Evolutionary conservation across 179 eudicot genomes (phyloP).

Genomic region (Heliamphora pulchella): DNA sequence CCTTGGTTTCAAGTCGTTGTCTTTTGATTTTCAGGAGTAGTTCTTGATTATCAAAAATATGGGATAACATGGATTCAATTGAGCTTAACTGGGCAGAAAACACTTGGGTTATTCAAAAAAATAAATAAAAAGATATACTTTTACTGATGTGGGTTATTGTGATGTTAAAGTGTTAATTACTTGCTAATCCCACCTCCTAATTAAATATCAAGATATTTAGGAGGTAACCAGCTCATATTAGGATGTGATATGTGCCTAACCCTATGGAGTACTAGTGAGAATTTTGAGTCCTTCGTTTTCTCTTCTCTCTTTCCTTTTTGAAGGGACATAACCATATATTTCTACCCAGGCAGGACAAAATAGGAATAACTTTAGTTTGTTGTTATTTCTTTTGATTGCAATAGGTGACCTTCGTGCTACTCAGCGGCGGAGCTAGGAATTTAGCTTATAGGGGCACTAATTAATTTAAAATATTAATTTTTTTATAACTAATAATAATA

Average conservation of each 20-base stretch:
- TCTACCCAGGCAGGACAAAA: neutral
- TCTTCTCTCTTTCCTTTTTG: neutral
- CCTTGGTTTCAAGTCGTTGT: no score
- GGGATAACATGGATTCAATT: no score
- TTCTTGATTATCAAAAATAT: no score
- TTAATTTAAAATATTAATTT: neutral
- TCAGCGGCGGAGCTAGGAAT: neutral
- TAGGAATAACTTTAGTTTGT: neutral
- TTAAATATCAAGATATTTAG: constrained; percentile 15
- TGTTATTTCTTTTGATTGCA: neutral
- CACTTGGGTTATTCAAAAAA: no score
- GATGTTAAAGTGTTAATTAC: neutral
- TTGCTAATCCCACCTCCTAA: constrained; percentile 5
- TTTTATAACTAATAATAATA: neutral
- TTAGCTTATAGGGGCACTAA: neutral
- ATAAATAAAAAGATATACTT: neutral
- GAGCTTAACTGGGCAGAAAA: no score
- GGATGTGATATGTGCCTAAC: constrained; percentile 5
- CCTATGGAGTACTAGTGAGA: neutral
- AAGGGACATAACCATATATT: neutral
- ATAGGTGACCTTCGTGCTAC: neutral
- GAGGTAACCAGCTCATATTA: constrained; percentile 20
- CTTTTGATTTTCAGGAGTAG: no score
- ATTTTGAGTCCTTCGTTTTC: neutral
- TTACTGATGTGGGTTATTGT: neutral